A percentile compares a stretch with the other conserved stretches of the same genome.
Conservation (phyloP, 768 basidiomycete genomes). For the Tulasnella calospora region DNA sequence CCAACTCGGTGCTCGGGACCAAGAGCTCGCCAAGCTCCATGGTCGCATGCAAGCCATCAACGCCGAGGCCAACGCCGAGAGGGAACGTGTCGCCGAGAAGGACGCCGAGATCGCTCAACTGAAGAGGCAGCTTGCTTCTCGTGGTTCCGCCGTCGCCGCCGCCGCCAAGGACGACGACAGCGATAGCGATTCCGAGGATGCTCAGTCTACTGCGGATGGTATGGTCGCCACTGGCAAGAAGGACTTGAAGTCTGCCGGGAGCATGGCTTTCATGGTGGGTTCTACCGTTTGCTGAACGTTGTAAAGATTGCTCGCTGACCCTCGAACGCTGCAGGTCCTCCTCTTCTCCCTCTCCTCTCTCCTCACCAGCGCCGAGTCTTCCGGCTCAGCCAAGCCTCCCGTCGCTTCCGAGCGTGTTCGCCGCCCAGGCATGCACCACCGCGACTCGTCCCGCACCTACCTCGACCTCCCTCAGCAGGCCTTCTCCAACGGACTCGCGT, state of each 20-base stretch:
- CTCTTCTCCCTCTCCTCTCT: conserved; percentile 28
- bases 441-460: background rate
- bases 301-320: background rate
- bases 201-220: background rate
- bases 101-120: conserved; percentile 18
- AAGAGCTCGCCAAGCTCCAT: conserved; percentile 21
- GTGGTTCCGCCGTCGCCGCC: background rate
- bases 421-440: conserved; percentile 11
- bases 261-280: conserved; percentile 32
- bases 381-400: conserved; percentile 4
- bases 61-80: conserved; percentile 8
- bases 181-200: conserved; percentile 23
- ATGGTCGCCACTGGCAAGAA: conserved; percentile 13
- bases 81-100: background rate
- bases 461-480: background rate
- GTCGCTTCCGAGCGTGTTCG: conserved; percentile 13
- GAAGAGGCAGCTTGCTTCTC: background rate
- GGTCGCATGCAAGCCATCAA: conserved; percentile 5
- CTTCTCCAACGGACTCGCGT: background rate
- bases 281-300: too few species aligned
- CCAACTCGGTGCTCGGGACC: conserved; percentile 13
- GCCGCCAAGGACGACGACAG: background rate
- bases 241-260: conserved; percentile 28
- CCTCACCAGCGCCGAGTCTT: conserved; percentile 3
- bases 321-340: conserved; percentile 9